A percentile compares a stretch with the other conserved stretches of the same genome.
These are phyloP conservation scores for Coemansia javaensis DNA, from an alignment of 192 early-diverging fungal species.

Conservation along the genomic window DNA sequence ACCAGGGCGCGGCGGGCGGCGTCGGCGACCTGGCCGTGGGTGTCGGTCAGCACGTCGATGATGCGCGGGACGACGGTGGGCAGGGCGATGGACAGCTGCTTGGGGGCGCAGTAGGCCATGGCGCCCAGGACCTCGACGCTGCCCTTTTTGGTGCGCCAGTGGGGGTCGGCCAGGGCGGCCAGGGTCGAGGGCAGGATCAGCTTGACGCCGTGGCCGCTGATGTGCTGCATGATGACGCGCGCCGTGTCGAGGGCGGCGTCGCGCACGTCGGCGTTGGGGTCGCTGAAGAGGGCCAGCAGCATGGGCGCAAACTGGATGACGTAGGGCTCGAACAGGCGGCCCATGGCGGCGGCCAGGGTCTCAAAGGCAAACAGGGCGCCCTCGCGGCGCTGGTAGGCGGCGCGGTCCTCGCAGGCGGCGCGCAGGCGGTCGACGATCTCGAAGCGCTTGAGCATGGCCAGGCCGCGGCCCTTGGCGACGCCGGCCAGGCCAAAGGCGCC, in stretches of 20 bases:
- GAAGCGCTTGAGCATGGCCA: constrained; percentile 80
- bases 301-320: constrained; percentile 89
- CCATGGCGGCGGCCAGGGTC: constrained; percentile 76
- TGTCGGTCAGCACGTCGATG: constrained; percentile 87
- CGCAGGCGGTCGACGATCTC: constrained; percentile 76
- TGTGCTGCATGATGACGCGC: constrained; percentile 89
- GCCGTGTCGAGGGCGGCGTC: constrained; percentile 86
- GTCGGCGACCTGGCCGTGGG: constrained; percentile 85
- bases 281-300: constrained; percentile 84
- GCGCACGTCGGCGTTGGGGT: constrained; percentile 76
- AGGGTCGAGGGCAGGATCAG: constrained; percentile 87
- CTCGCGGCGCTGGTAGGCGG: constrained; percentile 72
- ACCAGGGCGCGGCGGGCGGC: constrained; percentile 80
- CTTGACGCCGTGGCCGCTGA: constrained; percentile 95
- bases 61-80: constrained; percentile 90
- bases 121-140: constrained; percentile 89
- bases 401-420: constrained; percentile 57
- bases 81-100: constrained; percentile 84
- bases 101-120: constrained; percentile 95
- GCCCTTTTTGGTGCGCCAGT: constrained; percentile 97
- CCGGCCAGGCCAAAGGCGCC: constrained; percentile 96
- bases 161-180: constrained; percentile 78
- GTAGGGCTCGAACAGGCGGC: constrained; percentile 95
- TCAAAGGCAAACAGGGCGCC: constrained; percentile 94
- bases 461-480: constrained; percentile 85